Evolutionary conservation across 805 yeast species (phyloP).

Genomic region (Vanderwaltozyma yarrowii): DNA sequence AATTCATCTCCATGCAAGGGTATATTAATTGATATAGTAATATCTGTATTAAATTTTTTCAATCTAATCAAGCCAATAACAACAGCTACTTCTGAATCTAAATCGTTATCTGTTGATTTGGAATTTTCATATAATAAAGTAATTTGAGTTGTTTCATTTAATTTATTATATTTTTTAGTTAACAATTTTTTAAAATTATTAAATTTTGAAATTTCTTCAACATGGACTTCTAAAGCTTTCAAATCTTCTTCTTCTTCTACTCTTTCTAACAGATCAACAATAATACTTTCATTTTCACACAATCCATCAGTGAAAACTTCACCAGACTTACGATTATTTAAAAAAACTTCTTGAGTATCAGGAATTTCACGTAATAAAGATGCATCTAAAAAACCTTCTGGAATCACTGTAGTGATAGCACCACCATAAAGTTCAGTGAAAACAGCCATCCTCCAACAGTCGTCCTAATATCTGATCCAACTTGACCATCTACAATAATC

Average conservation of each 20-base stretch:
- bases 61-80: slow-evolving; percentile 51
- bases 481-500: no score
- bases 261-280: slow-evolving; percentile 54
- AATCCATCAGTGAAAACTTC: slow-evolving; percentile 29
- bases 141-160: slow-evolving; percentile 12
- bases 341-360: slow-evolving; percentile 87
- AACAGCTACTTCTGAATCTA: slow-evolving; percentile 34
- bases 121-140: slow-evolving; percentile 36
- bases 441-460: background rate
- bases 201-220: slow-evolving; percentile 42
- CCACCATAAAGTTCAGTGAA: slow-evolving; percentile 62
- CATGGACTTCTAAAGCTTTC: slow-evolving; percentile 41
- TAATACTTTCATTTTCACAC: slow-evolving; percentile 42
- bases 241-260: slow-evolving; percentile 32
- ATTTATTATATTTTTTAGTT: slow-evolving; percentile 15
- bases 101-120: slow-evolving; percentile 41
- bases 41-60: slow-evolving; percentile 44
- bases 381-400: slow-evolving; percentile 60
- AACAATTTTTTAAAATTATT: slow-evolving; percentile 31
- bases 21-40: slow-evolving; percentile 48
- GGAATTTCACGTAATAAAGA: slow-evolving; percentile 75
- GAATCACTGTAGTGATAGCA: slow-evolving; percentile 52
- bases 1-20: slow-evolving; percentile 31
- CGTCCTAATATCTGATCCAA: slow-evolving; percentile 1
- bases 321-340: slow-evolving; percentile 32